Percentiles rank a stretch among this genome's conserved stretches.
These are phyloP conservation scores for Solanum verrucosum DNA, from an alignment of 257 asterid species.

Conservation along the genomic window DNA sequence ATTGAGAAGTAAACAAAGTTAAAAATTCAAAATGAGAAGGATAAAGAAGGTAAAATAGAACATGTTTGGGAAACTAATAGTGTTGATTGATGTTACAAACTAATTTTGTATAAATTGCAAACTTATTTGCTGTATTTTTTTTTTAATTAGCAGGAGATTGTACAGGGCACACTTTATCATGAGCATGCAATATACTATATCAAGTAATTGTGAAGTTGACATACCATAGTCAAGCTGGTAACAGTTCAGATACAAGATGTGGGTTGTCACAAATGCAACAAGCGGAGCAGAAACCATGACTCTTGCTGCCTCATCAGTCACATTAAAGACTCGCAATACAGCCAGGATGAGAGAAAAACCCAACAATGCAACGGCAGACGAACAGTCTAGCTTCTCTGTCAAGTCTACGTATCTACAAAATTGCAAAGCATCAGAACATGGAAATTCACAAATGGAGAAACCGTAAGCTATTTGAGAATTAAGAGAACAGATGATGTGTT, in stretches of 20 bases:
- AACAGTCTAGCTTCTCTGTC: conserved; percentile 77
- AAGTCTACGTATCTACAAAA: conserved; percentile 65
- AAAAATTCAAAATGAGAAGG: neutral
- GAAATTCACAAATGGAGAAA: neutral
- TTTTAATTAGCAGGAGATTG: neutral
- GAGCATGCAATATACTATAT: neutral
- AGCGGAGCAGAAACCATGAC: conserved; percentile 87
- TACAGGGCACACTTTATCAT: neutral
- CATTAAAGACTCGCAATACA: conserved; percentile 48
- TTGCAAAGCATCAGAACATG: conserved; percentile 6
- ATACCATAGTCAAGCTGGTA: conserved; percentile 58
- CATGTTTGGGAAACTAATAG: neutral
- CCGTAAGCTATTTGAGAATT: neutral
- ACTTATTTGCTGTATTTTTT: neutral
- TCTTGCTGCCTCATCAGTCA: conserved; percentile 69
- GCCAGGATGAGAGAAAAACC: conserved; percentile 73
- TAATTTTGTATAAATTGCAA: neutral
- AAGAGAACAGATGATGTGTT: neutral
- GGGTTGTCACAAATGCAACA: conserved; percentile 62
- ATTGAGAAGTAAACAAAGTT: neutral
- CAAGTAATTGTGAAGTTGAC: conserved; percentile 6
- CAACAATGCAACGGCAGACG: conserved; percentile 61
- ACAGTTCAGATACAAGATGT: conserved; percentile 66
- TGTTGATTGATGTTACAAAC: neutral
- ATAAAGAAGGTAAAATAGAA: neutral